Evolutionary conservation across 768 basidiomycete species (phyloP).

Genomic region (Pisolithus sp.): DNA sequence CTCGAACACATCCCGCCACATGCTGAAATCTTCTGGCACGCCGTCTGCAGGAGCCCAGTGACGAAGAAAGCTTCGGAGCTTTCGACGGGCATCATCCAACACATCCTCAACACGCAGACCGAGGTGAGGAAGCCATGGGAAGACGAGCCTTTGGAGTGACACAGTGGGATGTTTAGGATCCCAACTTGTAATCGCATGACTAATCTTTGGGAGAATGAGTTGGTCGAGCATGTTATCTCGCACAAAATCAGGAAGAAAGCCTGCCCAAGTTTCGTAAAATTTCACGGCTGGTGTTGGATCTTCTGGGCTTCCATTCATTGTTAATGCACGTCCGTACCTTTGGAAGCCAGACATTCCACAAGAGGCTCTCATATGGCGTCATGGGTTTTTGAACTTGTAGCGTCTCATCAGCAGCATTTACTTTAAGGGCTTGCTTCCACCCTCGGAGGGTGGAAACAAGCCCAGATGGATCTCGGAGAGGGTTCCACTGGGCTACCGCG

Average conservation of each 20-base stretch:
- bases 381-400: constrained; percentile 46
- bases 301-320: constrained; percentile 85
- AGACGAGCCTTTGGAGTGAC: constrained; percentile 73
- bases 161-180: constrained; percentile 50
- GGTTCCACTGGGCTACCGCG: constrained; percentile 74
- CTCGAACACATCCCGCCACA: constrained; percentile 86
- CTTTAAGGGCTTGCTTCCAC: constrained; percentile 65
- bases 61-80: constrained; percentile 73
- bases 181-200: constrained; percentile 82
- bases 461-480: constrained; percentile 66
- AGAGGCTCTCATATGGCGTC: constrained; percentile 91
- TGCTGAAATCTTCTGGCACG: constrained; percentile 64
- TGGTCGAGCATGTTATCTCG: constrained; percentile 95
- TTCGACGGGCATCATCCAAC: constrained; percentile 81
- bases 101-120: constrained; percentile 78
- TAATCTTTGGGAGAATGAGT: constrained; percentile 88
- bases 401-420: constrained; percentile 41
- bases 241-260: constrained; percentile 84
- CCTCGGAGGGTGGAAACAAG: constrained; percentile 60
- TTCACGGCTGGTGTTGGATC: constrained; percentile 69
- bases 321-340: constrained; percentile 91
- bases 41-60: constrained; percentile 69
- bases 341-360: constrained; percentile 96
- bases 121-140: constrained; percentile 93
- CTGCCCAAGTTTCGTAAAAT: constrained; percentile 84